These are phyloP conservation scores for Acacia concinna DNA, from an alignment of 331 rosid species.

Conservation along the genomic window DNA sequence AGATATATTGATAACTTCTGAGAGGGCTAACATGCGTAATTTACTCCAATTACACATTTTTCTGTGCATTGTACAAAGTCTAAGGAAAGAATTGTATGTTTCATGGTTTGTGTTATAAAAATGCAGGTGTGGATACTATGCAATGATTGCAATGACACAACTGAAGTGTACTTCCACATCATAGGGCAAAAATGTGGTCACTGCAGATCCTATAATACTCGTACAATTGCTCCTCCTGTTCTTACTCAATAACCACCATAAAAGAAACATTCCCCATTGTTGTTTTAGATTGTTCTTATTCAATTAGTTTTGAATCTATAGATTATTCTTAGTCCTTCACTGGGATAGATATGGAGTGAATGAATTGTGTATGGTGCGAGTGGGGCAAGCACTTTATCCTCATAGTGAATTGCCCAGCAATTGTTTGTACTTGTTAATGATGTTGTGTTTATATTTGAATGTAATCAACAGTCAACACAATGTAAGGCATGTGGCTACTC, in stretches of 20 bases:
- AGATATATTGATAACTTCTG: conserved; percentile 7
- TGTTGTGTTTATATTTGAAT: conserved; percentile 1
- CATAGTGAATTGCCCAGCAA: conserved; percentile 15
- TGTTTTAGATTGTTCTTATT: conserved; percentile 25
- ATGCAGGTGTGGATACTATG: conserved; percentile 98
- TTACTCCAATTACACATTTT: not conserved
- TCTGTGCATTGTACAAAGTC: not conserved
- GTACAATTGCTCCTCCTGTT: conserved; percentile 77
- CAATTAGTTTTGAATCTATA: conserved; percentile 37
- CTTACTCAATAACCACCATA: conserved; percentile 67
- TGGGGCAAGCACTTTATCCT: conserved; percentile 25
- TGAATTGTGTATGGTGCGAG: conserved; percentile 25
- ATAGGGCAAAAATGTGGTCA: conserved; percentile 87
- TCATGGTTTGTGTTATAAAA: not conserved
- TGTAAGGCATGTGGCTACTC: not conserved
- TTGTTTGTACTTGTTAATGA: conserved; percentile 7
- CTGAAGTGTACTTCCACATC: conserved; percentile 76
- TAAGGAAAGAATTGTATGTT: not conserved
- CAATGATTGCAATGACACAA: conserved; percentile 87
- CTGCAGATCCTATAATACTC: conserved; percentile 84
- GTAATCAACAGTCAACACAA: not conserved
- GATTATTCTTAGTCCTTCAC: conserved; percentile 35
- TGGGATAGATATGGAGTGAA: conserved; percentile 8
- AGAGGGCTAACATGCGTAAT: not conserved
- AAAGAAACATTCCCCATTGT: not conserved